Conservation (phyloP, 2,329 filamentous ascomycete species). For the Stagonosporopsis vannaccii region DNA sequence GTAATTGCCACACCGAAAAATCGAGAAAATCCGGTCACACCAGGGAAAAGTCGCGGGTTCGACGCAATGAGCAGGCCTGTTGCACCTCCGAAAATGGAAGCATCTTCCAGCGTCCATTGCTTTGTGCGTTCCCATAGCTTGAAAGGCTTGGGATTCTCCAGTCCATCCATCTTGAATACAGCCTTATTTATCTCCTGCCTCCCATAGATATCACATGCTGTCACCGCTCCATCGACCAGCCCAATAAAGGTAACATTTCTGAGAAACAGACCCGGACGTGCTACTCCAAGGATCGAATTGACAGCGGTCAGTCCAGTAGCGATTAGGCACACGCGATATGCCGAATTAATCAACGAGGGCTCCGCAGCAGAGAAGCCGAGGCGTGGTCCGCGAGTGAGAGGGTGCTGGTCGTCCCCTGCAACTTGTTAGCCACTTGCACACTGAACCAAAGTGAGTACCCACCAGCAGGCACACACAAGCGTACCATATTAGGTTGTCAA, state of each 20-base stretch:
- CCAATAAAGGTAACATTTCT: conserved; percentile 22
- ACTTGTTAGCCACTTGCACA: conserved; percentile 10
- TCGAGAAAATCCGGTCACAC: conserved; percentile 23
- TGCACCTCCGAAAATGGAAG: conserved; percentile 22
- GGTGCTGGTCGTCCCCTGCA: conserved; percentile 32
- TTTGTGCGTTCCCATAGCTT: conserved; percentile 33
- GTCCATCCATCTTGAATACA: conserved; percentile 26
- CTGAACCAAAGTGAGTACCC: not conserved
- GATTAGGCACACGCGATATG: conserved; percentile 13
- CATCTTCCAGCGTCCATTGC: conserved; percentile 27
- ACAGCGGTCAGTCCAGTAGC: conserved; percentile 22
- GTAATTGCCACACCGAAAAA: conserved; percentile 26
- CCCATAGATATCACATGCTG: conserved; percentile 20
- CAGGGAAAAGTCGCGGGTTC: conserved; percentile 27
- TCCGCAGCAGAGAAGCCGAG: conserved; percentile 15
- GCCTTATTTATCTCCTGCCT: conserved; percentile 28
- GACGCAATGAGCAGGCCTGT: conserved; percentile 24
- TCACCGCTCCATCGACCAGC: conserved; percentile 14
- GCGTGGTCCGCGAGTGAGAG: conserved; percentile 16
- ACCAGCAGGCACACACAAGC: conserved; percentile 35
- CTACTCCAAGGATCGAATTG: conserved; percentile 22
- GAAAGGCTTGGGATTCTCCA: conserved; percentile 24
- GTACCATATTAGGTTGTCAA: conserved; percentile 27
- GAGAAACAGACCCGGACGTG: conserved; percentile 29
- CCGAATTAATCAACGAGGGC: conserved; percentile 12